These are phyloP conservation scores for Clarireedia monteithiana DNA, from an alignment of 2,329 filamentous ascomycete species.

Conservation along the genomic window DNA sequence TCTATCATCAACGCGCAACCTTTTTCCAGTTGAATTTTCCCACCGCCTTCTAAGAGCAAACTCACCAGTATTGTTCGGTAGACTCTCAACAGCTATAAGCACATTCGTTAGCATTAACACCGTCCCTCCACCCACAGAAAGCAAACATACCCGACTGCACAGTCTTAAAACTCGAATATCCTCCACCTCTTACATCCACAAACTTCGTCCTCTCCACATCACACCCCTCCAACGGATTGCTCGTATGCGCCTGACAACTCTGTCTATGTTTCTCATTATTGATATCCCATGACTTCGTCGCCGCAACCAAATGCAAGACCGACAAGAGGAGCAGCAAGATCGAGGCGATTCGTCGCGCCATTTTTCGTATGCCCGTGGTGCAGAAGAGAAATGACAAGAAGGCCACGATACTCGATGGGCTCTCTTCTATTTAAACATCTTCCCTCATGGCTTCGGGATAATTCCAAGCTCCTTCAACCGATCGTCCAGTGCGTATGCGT, in stretches of 20 bases:
- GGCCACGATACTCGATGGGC: too few species aligned
- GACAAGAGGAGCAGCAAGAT: conserved; percentile 4
- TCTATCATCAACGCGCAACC: neutral
- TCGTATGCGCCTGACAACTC: conserved; percentile 15
- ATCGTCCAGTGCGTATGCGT: too few species aligned
- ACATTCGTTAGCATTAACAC: conserved; percentile 6
- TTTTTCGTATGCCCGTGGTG: neutral
- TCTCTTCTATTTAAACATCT: too few species aligned
- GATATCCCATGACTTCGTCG: conserved; percentile 19
- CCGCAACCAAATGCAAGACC: neutral
- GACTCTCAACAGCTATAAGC: conserved; percentile 17
- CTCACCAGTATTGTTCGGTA: conserved; percentile 24
- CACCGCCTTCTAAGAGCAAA: neutral
- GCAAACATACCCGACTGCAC: conserved; percentile 22
- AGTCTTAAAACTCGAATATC: conserved; percentile 16
- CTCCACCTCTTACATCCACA: conserved; percentile 14
- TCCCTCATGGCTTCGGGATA: neutral
- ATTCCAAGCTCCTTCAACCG: neutral
- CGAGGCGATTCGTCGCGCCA: neutral
- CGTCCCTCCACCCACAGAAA: neutral
- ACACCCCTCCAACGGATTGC: conserved; percentile 22
- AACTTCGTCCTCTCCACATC: conserved; percentile 17
- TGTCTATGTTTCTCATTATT: conserved; percentile 16
- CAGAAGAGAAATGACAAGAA: too few species aligned
- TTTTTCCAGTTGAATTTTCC: neutral